Conservation (phyloP, 2,329 filamentous ascomycete species). For the Neopestalotiopsis sp. region DNA sequence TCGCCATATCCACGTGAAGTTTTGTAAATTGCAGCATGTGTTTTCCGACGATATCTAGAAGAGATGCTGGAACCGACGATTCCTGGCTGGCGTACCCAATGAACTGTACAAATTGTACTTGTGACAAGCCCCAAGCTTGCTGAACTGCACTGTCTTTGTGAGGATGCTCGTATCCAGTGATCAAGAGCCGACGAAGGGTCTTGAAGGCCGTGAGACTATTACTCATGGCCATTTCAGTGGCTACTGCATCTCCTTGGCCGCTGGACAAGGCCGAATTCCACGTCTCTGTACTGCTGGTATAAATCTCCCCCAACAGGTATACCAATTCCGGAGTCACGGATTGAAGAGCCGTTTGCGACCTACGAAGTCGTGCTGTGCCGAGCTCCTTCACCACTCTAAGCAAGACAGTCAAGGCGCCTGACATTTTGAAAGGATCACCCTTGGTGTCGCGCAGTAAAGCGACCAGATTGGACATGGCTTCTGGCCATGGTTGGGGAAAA, state of each 20-base stretch:
- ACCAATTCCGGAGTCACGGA: constrained; percentile 82
- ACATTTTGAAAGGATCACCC: constrained; percentile 68
- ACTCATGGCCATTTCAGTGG: constrained; percentile 68
- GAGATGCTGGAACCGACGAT: constrained; percentile 55
- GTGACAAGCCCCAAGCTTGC: constrained; percentile 80
- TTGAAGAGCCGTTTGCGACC: constrained; percentile 78
- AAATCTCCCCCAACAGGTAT: constrained; percentile 79
- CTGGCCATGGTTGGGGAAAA: constrained; percentile 84
- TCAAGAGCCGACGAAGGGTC: constrained; percentile 76
- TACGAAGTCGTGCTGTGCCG: constrained; percentile 76
- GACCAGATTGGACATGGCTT: constrained; percentile 65
- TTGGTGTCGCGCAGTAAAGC: constrained; percentile 65
- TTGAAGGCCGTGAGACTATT: constrained; percentile 83
- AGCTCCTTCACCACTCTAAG: constrained; percentile 91
- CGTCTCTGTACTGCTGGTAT: constrained; percentile 71
- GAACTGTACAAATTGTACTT: constrained; percentile 79
- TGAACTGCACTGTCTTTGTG: constrained; percentile 78
- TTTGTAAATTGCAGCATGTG: constrained; percentile 91
- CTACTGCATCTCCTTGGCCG: constrained; percentile 62
- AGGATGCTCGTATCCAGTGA: constrained; percentile 83
- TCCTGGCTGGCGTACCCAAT: constrained; percentile 66
- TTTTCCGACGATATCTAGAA: constrained; percentile 74
- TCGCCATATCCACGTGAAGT: constrained; percentile 86
- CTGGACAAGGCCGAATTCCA: constrained; percentile 70
- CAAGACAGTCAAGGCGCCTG: constrained; percentile 76